phyloP scores from a whole-genome alignment of 1,139 yeast species.

The Yarrowia galli region DNA sequence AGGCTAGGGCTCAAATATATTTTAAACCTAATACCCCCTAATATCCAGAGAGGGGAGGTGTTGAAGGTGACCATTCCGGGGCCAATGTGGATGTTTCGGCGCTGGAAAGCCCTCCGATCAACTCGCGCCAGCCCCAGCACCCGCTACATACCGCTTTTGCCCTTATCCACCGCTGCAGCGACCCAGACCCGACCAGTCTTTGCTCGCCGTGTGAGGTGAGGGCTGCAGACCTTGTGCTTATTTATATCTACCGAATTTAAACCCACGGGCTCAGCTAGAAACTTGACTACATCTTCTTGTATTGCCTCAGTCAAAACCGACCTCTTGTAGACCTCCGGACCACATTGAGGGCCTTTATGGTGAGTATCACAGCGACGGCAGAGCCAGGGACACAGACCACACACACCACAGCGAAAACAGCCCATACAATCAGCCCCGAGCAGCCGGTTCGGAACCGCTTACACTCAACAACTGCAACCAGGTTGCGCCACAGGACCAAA shows the following conservation, averaged over 20 bases:
- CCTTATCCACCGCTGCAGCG: background rate
- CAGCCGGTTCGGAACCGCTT: background rate
- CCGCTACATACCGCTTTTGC: background rate
- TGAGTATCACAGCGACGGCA: constrained; percentile 27
- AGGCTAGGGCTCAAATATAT: constrained; percentile 38
- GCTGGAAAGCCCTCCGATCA: no score
- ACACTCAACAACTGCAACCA: background rate
- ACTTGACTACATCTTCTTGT: constrained; percentile 37
- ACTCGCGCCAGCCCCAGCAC: background rate
- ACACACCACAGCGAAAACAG: constrained; percentile 2
- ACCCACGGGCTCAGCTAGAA: constrained; percentile 36
- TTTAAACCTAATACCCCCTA: constrained; percentile 38
- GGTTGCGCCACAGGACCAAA: background rate
- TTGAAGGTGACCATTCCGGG: background rate
- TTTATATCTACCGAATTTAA: constrained; percentile 38
- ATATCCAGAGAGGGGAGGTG: constrained; percentile 23
- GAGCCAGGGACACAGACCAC: background rate
- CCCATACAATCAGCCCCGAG: background rate
- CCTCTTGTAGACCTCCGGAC: constrained; percentile 32
- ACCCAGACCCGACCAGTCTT: background rate
- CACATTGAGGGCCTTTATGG: constrained; percentile 39
- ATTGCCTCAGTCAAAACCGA: constrained; percentile 18
- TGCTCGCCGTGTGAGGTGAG: constrained; percentile 25
- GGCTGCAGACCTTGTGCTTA: constrained; percentile 39
- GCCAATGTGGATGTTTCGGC: background rate